A percentile compares a stretch with the other conserved stretches of the same genome.
Evolutionary conservation across 2,329 filamentous ascomycete species (phyloP).

Genomic region (Chaetomium sp.): DNA sequence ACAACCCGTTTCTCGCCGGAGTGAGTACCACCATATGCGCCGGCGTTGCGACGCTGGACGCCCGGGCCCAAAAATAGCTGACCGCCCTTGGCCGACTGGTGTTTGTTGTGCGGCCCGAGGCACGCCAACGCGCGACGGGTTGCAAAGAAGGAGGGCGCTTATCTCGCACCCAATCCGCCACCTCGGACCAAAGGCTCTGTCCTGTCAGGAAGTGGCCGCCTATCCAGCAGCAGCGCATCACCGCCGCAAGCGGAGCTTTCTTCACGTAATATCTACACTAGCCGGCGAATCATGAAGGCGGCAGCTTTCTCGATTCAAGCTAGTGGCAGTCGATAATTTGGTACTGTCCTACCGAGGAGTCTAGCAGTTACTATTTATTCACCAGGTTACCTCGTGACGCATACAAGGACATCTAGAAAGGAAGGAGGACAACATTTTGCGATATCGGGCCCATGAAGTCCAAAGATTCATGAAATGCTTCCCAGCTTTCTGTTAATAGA

Average conservation of each 20-base stretch:
- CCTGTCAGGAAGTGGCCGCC: neutral
- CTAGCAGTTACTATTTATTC: neutral
- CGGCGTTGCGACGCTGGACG: neutral
- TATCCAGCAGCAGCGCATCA: neutral
- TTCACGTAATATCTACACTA: neutral
- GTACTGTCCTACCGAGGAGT: neutral
- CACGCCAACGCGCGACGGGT: neutral
- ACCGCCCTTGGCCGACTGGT: neutral
- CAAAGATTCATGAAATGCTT: too few species aligned
- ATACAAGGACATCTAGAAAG: neutral
- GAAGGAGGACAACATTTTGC: too few species aligned
- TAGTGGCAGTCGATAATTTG: neutral
- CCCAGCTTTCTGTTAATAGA: too few species aligned
- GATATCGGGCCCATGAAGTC: too few species aligned
- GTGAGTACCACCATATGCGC: neutral
- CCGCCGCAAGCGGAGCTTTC: neutral
- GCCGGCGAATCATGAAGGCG: neutral
- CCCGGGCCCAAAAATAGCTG: neutral
- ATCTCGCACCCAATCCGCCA: neutral
- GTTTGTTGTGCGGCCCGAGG: neutral
- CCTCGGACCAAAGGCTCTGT: neutral
- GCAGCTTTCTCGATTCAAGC: neutral
- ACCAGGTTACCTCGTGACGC: neutral
- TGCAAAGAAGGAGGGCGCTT: neutral
- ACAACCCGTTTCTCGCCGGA: neutral